Percentiles rank a stretch among this genome's conserved stretches.
Conservation (phyloP, 306 rosid genomes). For the Bauhinia variegata region DNA sequence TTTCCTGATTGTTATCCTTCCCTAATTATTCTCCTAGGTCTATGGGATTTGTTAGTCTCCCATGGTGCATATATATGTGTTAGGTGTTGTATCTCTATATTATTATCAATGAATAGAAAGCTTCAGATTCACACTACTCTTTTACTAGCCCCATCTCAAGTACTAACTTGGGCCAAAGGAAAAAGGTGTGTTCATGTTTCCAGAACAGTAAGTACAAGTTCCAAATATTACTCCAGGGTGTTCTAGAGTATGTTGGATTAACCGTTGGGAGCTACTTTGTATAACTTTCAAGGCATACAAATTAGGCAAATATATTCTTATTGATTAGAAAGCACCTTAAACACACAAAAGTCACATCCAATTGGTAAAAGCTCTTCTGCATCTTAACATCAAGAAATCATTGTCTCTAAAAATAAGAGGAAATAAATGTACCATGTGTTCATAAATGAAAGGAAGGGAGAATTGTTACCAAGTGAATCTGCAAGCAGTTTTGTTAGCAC, state of each 20-base stretch:
- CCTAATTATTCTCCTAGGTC: no score
- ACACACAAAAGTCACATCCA: conserved; percentile 9
- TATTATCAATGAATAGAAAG: no score
- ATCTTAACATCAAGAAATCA: conserved; percentile 13
- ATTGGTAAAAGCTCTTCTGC: not conserved
- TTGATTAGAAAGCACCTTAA: conserved; percentile 6
- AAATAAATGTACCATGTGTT: conserved; percentile 20
- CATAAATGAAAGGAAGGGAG: conserved; percentile 26
- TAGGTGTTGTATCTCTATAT: no score
- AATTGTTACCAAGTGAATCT: conserved; percentile 52
- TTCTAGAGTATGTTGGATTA: conserved; percentile 8
- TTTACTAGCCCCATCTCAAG: conserved; percentile 5
- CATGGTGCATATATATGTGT: no score
- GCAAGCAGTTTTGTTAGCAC: conserved; percentile 48
- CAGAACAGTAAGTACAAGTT: not conserved
- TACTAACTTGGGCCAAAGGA: not conserved
- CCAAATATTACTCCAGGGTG: conserved; percentile 1
- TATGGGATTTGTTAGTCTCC: no score
- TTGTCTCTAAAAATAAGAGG: conserved; percentile 11
- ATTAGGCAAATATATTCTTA: not conserved
- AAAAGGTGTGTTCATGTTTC: not conserved
- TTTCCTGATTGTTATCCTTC: no score
- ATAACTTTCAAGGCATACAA: not conserved
- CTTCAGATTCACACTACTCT: no score
- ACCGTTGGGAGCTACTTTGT: no score